These are phyloP conservation scores for Kockiozyma suomiensis DNA, from an alignment of 805 yeast genomes.

Conservation along the genomic window DNA sequence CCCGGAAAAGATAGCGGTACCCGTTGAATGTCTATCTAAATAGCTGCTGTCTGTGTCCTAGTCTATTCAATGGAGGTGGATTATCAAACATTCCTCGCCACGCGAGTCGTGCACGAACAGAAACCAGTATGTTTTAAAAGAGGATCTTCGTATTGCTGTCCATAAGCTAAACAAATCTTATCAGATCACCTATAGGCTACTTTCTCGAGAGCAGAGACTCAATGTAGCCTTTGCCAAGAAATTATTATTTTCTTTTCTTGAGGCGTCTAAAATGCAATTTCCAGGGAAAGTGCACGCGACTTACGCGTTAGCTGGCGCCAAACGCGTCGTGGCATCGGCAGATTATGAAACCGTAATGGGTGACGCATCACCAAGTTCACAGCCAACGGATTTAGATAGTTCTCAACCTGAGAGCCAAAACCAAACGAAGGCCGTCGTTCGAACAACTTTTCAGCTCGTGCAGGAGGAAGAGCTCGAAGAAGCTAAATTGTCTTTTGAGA, in stretches of 20 bases:
- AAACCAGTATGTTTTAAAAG: constrained; percentile 18
- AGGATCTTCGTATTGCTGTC: neutral
- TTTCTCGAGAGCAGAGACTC: constrained; percentile 23
- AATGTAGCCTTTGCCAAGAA: constrained; percentile 17
- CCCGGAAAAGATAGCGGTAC: too few species aligned
- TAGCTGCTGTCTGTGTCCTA: too few species aligned
- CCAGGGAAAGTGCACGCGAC: constrained; percentile 27
- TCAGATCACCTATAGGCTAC: constrained; percentile 28
- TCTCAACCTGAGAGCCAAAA: constrained; percentile 1
- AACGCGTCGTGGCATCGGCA: constrained; percentile 4
- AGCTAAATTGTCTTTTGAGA: constrained; percentile 16
- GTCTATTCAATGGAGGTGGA: neutral
- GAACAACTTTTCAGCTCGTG: constrained; percentile 22
- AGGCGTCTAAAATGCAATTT: neutral
- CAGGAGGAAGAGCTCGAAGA: constrained; percentile 28
- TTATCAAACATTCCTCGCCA: constrained; percentile 12
- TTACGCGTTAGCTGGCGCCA: constrained; percentile 19
- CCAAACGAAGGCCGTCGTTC: neutral
- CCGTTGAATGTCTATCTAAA: too few species aligned
- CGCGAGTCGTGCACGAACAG: constrained; percentile 22
- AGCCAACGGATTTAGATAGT: constrained; percentile 2
- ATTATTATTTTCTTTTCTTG: constrained; percentile 22
- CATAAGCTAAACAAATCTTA: neutral
- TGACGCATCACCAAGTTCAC: neutral
- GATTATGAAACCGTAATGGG: neutral